A percentile compares a stretch with the other conserved stretches of the same genome.
These are phyloP conservation scores for Podospora didyma DNA, from an alignment of 495 filamentous ascomycete genomes.

Conservation along the genomic window DNA sequence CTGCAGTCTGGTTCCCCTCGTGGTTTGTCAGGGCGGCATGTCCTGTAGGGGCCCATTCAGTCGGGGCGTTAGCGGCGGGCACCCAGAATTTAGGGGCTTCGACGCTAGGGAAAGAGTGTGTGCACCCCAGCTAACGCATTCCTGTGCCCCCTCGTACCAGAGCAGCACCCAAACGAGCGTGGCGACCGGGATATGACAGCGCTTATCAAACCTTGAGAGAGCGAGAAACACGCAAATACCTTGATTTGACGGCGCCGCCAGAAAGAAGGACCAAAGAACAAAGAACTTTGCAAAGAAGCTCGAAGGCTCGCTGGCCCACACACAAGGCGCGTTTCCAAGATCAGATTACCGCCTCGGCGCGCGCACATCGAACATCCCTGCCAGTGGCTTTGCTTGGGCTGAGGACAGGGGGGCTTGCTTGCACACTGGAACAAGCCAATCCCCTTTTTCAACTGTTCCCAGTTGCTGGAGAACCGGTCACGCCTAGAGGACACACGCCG, in stretches of 20 bases:
- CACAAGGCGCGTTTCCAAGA: background rate
- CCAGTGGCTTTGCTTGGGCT: conserved; percentile 9
- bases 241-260: background rate
- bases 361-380: background rate
- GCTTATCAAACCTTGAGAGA: background rate
- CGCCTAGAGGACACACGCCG: background rate
- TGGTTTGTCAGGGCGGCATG: no score
- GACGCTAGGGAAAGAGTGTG: background rate
- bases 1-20: no score
- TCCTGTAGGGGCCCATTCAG: no score
- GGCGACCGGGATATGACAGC: background rate
- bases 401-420: conserved; percentile 12
- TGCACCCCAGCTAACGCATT: background rate
- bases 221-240: background rate
- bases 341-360: background rate
- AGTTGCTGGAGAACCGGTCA: conserved; percentile 16
- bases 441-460: conserved; percentile 8
- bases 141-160: background rate
- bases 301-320: background rate
- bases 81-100: no score
- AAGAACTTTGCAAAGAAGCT: background rate
- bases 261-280: background rate
- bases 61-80: no score
- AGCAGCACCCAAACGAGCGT: background rate
- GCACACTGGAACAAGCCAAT: conserved; percentile 9